Evolutionary conservation across 495 filamentous ascomycete species (phyloP), one percentile per base, ranked within the genome.

Genomic region (Margaritispora aquatica): DNA sequence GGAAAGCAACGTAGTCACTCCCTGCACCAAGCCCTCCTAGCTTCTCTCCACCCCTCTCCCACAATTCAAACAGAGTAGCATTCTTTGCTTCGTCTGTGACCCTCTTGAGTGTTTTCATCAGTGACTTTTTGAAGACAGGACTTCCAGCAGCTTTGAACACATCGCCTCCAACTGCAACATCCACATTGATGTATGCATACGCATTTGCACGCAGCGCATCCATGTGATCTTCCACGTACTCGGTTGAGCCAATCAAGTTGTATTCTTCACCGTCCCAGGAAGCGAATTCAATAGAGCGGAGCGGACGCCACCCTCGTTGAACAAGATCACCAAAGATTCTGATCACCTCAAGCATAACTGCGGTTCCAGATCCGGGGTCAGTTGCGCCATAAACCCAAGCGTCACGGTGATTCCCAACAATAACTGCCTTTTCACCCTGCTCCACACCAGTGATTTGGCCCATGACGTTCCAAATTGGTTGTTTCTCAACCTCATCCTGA

Each of bases 201-300:
- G 86, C 89, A 20, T 92, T 74, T 48, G 76, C 77, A 31, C 83
- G 84, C 9, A 97, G 80, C 75, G 80, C 82, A 0, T 90, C 86
- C 0, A 96, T 75, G 59, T 95, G 88, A 46, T 95, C 89, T 74
- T 98, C 94, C 36, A 97, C 93, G 64, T 89, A 91, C 69, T 98
- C 95, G 21, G 95, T 97, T 10, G 90, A 94, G 15, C 94, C 94
- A 55, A 97, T 91, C 31, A 93, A 70, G 70, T 97, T 97, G 73
- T 96, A 97, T 70, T 92, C 90, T 64, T 86, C 86, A 26, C 79
- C 94, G 69, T 98, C 94, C 94, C 95, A 98, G 38, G 88, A 95
- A 60, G 88, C 88, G 69, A 98, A 98, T 66, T 92, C 86, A 65
- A 98, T 95, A 17, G 90, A 92, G 21, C 94, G 86, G 11, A 91